Evolutionary conservation across 352 stramenopile species (phyloP).

Genomic region (Discostella stelligera): DNA sequence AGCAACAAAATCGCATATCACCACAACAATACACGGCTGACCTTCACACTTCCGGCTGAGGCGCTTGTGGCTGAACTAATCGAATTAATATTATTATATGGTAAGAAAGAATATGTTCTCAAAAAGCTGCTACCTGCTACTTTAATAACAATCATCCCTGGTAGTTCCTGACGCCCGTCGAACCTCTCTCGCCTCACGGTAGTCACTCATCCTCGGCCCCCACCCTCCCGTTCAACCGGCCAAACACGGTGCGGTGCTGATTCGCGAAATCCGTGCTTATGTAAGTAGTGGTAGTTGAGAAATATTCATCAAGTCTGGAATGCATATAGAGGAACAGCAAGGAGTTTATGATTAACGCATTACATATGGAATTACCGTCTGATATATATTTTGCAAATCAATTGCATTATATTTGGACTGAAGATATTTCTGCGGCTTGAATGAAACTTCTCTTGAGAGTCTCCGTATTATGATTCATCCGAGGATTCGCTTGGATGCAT

Average conservation of each 20-base stretch:
- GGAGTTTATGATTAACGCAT: background rate
- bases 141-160: background rate
- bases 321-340: background rate
- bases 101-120: background rate
- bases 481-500: background rate
- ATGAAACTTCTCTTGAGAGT: slow-evolving; percentile 1
- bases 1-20: too few relatives aligned
- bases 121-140: too few relatives aligned
- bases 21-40: too few relatives aligned
- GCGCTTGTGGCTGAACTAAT: background rate
- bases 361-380: background rate
- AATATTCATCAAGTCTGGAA: background rate
- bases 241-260: slow-evolving; percentile 26
- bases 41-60: background rate
- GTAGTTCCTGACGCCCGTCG: background rate
- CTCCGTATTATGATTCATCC: background rate
- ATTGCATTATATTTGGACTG: background rate
- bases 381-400: background rate
- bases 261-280: slow-evolving; percentile 53
- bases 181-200: background rate
- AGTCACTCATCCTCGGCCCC: slow-evolving; percentile 57
- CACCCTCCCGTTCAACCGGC: slow-evolving; percentile 47
- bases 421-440: slow-evolving; percentile 6
- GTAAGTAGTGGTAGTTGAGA: slow-evolving; percentile 21
- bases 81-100: background rate